A percentile compares a stretch with the other conserved stretches of the same genome.
phyloP scores from a whole-genome alignment of 148 eudicot species.

The Suaeda aralocaspica region DNA sequence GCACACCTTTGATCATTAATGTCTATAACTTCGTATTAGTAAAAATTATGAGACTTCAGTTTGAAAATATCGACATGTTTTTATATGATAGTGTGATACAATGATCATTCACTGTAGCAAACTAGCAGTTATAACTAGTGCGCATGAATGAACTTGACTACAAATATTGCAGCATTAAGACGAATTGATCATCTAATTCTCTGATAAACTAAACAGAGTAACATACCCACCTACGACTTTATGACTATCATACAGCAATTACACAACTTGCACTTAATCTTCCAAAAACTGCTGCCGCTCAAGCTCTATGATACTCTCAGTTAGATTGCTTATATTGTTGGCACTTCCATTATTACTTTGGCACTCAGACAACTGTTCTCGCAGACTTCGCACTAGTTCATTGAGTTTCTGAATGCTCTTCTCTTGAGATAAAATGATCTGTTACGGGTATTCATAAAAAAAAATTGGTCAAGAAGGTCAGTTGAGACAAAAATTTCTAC shows the following conservation, averaged over 20 bases:
- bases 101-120: neutral
- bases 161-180: constrained; percentile 3
- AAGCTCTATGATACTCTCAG: constrained; percentile 55
- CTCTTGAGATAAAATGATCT: constrained; percentile 93
- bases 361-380: constrained; percentile 62
- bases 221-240: neutral
- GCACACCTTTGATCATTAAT: too few species aligned
- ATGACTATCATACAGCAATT: neutral
- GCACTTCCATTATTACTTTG: constrained; percentile 46
- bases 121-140: constrained; percentile 5
- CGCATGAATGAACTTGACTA: neutral
- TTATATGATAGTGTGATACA: constrained; percentile 10
- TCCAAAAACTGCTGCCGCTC: constrained; percentile 61
- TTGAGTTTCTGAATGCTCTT: constrained; percentile 80
- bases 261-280: constrained; percentile 33
- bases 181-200: neutral
- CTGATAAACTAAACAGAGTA: constrained; percentile 1
- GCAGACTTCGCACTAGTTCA: constrained; percentile 63
- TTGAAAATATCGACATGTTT: constrained; percentile 2
- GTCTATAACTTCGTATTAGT: too few species aligned
- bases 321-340: constrained; percentile 42
- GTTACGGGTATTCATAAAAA: constrained; percentile 15
- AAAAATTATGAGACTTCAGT: too few species aligned
- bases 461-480: neutral
- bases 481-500: neutral